phyloP scores from a whole-genome alignment of 352 stramenopile species.

The Peronospora farinosa region DNA sequence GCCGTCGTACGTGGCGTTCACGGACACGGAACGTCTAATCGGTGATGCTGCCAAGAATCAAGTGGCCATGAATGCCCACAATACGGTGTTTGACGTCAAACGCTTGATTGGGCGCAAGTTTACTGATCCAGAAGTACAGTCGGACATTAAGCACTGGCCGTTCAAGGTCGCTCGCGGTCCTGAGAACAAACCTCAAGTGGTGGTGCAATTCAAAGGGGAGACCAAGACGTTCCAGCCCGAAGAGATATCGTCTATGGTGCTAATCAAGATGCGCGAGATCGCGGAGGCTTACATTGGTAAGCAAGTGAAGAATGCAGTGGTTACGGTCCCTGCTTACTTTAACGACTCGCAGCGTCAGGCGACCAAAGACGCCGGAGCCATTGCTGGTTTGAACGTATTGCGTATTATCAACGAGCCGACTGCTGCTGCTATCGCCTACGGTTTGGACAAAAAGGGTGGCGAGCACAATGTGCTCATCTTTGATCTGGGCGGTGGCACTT shows the following conservation, averaged over 20 bases:
- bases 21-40: slow-evolving; percentile 90
- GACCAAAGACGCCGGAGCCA: slow-evolving; percentile 89
- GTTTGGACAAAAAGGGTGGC: slow-evolving; percentile 91
- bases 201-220: slow-evolving; percentile 71
- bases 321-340: slow-evolving; percentile 96
- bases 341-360: slow-evolving; percentile 93
- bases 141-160: slow-evolving; percentile 63
- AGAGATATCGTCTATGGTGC: slow-evolving; percentile 76
- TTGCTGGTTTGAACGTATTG: slow-evolving; percentile 90
- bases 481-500: slow-evolving; percentile 93
- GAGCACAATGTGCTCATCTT: slow-evolving; percentile 96
- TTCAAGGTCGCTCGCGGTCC: slow-evolving; percentile 58
- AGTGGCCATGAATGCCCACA: slow-evolving; percentile 90
- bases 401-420: slow-evolving; percentile 96
- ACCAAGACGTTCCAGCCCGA: slow-evolving; percentile 71
- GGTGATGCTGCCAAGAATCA: slow-evolving; percentile 93
- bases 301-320: slow-evolving; percentile 70
- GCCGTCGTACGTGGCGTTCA: slow-evolving; percentile 94
- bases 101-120: slow-evolving; percentile 93
- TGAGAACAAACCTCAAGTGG: slow-evolving; percentile 59
- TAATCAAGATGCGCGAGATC: slow-evolving; percentile 69
- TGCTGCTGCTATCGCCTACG: slow-evolving; percentile 87
- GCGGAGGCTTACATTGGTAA: slow-evolving; percentile 67
- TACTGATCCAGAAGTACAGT: slow-evolving; percentile 85
- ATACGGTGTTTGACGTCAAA: slow-evolving; percentile 96